Percentiles rank a stretch among this genome's conserved stretches.
Evolutionary conservation across 345 rosid genomes (phyloP).

Genomic region (Ricinus communis): DNA sequence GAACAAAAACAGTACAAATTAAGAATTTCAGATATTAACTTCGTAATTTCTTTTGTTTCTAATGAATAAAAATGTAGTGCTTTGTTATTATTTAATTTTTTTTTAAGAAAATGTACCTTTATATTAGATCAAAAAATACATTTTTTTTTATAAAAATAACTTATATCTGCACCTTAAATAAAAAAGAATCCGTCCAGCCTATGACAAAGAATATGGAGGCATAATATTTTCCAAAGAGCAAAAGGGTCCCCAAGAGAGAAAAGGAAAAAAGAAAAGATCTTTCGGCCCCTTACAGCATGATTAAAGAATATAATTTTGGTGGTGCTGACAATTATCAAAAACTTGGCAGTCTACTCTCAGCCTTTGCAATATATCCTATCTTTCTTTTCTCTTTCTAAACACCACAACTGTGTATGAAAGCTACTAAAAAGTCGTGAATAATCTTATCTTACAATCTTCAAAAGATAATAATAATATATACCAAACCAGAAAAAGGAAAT

Average conservation of each 20-base stretch:
- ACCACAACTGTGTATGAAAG: not conserved
- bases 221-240: not conserved
- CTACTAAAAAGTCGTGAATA: not conserved
- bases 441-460: not conserved
- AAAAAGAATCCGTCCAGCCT: too few species aligned
- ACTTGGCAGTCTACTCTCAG: too few species aligned
- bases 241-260: not conserved
- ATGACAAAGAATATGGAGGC: not conserved
- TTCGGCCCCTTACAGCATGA: not conserved
- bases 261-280: not conserved
- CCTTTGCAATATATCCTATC: too few species aligned
- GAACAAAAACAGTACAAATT: too few species aligned
- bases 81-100: too few species aligned
- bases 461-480: not conserved
- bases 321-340: not conserved
- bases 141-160: too few species aligned
- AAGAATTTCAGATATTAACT: too few species aligned
- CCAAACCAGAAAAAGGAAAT: not conserved
- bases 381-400: not conserved
- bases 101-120: too few species aligned
- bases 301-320: constrained; percentile 10
- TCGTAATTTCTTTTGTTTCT: too few species aligned
- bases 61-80: too few species aligned
- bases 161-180: too few species aligned
- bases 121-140: too few species aligned